Evolutionary conservation across 805 yeast genomes (phyloP), one percentile per base, ranked within the genome.

Genomic region (Wickerhamomyces queroliae): DNA sequence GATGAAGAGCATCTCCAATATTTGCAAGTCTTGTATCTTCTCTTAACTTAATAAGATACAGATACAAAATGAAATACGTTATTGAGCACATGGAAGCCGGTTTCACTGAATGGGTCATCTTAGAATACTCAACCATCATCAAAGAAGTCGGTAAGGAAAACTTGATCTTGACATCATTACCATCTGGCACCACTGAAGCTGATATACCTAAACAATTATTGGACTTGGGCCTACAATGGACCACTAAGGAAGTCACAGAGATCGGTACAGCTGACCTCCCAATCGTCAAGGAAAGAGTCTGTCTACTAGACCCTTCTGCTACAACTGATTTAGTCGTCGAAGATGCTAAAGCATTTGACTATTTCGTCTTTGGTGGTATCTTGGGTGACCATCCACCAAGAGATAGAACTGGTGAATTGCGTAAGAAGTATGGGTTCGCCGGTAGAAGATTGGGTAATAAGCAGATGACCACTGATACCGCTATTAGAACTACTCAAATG

Each of bases 391-490:
- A 90, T 61, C 95, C 95, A 7, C 77, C 77, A 45, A 74, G 95
- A 53, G 98, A 91, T 59, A 79, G 98, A 62, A 91, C 99, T 2
- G 93, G 90, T 2, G 93, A 90, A 54, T 72, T 91, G 45, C 74
- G 95, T 53, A 62, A 61, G 30, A 83, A 84, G 53, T 81, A 89
- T 50, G 95, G 96, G 0, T 81, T 89, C 55, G 78, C 76, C 1
- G 96, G 97, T 8, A 80, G 93, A 64, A 74, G 96, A 58, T 69
- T 91, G 38, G 98, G 96, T 2, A 74, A 69, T 37, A 74, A 83
- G 48, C 99, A 91, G 59, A 93, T 91, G 98, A 88, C 98, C 15
- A 91, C 99, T 0, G 99, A 91, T 58, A 91, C 99, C 1, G 98
- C 98, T 0, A 83, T 93, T 25, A 76, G 99, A 61, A 88, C 95